These are phyloP conservation scores for Calonectria pseudoturangicola DNA, from an alignment of 2,329 filamentous ascomycete species.

Conservation along the genomic window DNA sequence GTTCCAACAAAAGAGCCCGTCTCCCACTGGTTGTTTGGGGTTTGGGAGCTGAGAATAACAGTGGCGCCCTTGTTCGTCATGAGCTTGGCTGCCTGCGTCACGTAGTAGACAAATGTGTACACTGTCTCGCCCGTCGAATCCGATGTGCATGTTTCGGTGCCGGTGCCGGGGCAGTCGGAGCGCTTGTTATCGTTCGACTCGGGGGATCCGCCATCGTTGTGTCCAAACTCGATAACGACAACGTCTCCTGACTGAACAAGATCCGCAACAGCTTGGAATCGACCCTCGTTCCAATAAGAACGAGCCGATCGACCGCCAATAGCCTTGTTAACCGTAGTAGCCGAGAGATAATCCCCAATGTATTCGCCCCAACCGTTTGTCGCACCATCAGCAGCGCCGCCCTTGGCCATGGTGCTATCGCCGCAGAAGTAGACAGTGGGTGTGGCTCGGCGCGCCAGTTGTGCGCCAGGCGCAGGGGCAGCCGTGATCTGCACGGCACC, in stretches of 20 bases:
- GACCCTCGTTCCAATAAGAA: conserved; percentile 79
- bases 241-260: conserved; percentile 75
- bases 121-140: conserved; percentile 67
- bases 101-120: conserved; percentile 76
- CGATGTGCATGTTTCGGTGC: conserved; percentile 69
- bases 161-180: conserved; percentile 74
- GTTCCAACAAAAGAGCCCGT: conserved; percentile 69
- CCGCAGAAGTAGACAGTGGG: conserved; percentile 73
- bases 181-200: conserved; percentile 74
- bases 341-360: conserved; percentile 68
- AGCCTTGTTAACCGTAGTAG: conserved; percentile 76
- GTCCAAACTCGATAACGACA: conserved; percentile 83
- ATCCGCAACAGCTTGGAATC: conserved; percentile 75
- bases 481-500: conserved; percentile 44
- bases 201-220: conserved; percentile 81
- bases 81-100: conserved; percentile 73
- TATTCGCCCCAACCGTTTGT: conserved; percentile 78
- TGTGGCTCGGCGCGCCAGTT: conserved; percentile 35
- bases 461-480: conserved; percentile 30
- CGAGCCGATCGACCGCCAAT: conserved; percentile 80
- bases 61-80: conserved; percentile 75
- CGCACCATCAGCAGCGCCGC: conserved; percentile 62
- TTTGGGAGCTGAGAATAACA: conserved; percentile 75
- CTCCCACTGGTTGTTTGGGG: conserved; percentile 76
- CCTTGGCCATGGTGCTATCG: conserved; percentile 77